A percentile compares a stretch with the other conserved stretches of the same genome.
Conservation (phyloP, 768 basidiomycete genomes). For the Mycena albidolilacea region DNA sequence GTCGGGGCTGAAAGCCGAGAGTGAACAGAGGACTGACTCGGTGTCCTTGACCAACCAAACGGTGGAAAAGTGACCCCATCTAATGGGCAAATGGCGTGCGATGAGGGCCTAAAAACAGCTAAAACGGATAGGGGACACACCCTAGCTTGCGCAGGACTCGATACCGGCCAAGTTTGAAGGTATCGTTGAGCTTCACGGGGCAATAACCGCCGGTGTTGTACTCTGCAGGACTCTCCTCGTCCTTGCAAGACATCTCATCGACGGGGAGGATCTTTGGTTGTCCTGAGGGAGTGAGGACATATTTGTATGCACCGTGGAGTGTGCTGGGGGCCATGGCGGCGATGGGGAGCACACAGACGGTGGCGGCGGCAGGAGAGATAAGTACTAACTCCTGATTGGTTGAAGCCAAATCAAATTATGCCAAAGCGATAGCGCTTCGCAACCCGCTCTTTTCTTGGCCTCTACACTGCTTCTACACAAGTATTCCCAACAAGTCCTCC, state of each 20-base stretch:
- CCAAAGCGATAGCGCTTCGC: neutral
- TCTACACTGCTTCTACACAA: too few relatives aligned
- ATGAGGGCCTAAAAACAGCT: conserved; percentile 40
- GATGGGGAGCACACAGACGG: conserved; percentile 37
- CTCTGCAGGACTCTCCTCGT: conserved; percentile 88
- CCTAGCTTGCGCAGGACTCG: conserved; percentile 92
- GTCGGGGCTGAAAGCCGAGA: conserved; percentile 15
- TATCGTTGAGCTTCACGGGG: conserved; percentile 84
- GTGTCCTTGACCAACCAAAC: conserved; percentile 92
- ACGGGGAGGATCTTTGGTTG: conserved; percentile 79
- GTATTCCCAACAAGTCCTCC: too few relatives aligned
- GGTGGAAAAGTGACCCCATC: conserved; percentile 97
- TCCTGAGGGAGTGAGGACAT: conserved; percentile 75
- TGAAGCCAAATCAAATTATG: neutral
- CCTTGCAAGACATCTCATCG: conserved; percentile 75
- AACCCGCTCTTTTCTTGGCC: too few relatives aligned
- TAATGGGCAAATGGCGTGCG: conserved; percentile 50
- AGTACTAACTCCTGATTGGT: neutral
- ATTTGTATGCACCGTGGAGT: conserved; percentile 79
- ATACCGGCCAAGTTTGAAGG: conserved; percentile 90
- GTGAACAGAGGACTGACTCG: conserved; percentile 63
- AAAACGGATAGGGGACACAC: conserved; percentile 53
- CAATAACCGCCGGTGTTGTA: conserved; percentile 89
- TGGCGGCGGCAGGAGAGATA: conserved; percentile 32
- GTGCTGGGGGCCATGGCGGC: conserved; percentile 72